Conservation (phyloP, 441 rosid genomes). For the Erysimum pusillum region DNA sequence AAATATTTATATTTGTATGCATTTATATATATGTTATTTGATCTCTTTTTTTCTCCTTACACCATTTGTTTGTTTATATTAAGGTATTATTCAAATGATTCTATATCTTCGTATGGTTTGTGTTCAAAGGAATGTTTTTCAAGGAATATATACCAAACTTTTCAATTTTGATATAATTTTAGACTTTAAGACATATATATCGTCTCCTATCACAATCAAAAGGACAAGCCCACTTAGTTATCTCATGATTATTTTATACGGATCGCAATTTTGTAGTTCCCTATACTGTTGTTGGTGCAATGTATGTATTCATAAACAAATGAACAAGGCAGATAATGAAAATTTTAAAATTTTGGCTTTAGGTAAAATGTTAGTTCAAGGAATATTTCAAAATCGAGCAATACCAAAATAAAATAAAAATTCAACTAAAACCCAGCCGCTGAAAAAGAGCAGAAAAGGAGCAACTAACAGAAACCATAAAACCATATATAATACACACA, state of each 20-base stretch:
- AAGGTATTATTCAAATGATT: slow-evolving; percentile 35
- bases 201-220: slow-evolving; percentile 33
- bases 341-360: slow-evolving; percentile 11
- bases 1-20: not conserved
- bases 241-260: slow-evolving; percentile 37
- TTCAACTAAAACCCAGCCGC: slow-evolving; percentile 37
- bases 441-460: slow-evolving; percentile 32
- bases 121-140: slow-evolving; percentile 25
- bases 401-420: slow-evolving; percentile 2
- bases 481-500: slow-evolving; percentile 41
- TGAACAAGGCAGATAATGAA: slow-evolving; percentile 1
- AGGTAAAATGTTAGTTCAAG: slow-evolving; percentile 24
- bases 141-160: slow-evolving; percentile 34
- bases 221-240: slow-evolving; percentile 42
- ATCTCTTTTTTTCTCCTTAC: slow-evolving; percentile 15
- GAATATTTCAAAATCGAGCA: slow-evolving; percentile 27
- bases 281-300: slow-evolving; percentile 16
- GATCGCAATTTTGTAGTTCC: slow-evolving; percentile 19
- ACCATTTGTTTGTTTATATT: slow-evolving; percentile 38
- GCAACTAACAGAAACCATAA: slow-evolving; percentile 41
- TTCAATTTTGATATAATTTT: slow-evolving; percentile 8
- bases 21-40: slow-evolving; percentile 16
- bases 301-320: slow-evolving; percentile 10
- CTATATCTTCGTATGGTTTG: slow-evolving; percentile 27
- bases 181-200: slow-evolving; percentile 18